These are phyloP conservation scores for Phytopythium oedochilum DNA, from an alignment of 352 stramenopile genomes.

Conservation along the genomic window DNA sequence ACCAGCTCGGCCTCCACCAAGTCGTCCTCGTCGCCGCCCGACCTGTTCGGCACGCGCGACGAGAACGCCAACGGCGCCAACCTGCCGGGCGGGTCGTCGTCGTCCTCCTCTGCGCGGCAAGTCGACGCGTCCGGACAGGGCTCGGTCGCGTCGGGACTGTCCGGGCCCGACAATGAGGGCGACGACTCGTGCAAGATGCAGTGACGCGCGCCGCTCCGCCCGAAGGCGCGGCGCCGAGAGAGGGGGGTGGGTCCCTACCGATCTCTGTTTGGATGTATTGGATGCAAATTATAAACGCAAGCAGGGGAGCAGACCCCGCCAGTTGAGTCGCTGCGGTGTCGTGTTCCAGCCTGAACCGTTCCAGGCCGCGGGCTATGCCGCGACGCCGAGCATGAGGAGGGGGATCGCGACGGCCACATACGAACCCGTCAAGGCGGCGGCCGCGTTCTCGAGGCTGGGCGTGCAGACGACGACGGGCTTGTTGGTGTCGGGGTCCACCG, in stretches of 20 bases:
- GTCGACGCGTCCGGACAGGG: neutral
- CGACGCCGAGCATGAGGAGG: neutral
- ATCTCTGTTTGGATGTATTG: neutral
- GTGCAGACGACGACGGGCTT: conserved; percentile 79
- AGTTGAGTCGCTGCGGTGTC: no score
- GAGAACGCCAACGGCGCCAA: conserved; percentile 30
- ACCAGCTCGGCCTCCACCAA: neutral
- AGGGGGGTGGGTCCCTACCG: no score
- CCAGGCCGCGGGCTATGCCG: no score
- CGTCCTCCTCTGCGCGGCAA: neutral
- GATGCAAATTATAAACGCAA: no score
- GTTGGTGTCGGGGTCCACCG: conserved; percentile 58
- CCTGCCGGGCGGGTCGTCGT: conserved; percentile 3
- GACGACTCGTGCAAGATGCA: conserved; percentile 68
- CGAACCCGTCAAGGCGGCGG: neutral
- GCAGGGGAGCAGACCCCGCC: no score
- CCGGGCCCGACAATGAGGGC: conserved; percentile 34
- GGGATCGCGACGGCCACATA: neutral
- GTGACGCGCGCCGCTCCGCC: conserved; percentile 15
- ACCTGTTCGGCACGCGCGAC: conserved; percentile 10
- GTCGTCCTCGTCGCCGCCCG: neutral
- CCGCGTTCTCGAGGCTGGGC: conserved; percentile 69
- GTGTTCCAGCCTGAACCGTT: no score
- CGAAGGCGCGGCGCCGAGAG: neutral
- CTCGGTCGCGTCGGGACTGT: conserved; percentile 19